Percentiles rank a stretch among this genome's conserved stretches.
Conservation (phyloP, 805 yeast species). For the Monosporozyma siamensis region DNA sequence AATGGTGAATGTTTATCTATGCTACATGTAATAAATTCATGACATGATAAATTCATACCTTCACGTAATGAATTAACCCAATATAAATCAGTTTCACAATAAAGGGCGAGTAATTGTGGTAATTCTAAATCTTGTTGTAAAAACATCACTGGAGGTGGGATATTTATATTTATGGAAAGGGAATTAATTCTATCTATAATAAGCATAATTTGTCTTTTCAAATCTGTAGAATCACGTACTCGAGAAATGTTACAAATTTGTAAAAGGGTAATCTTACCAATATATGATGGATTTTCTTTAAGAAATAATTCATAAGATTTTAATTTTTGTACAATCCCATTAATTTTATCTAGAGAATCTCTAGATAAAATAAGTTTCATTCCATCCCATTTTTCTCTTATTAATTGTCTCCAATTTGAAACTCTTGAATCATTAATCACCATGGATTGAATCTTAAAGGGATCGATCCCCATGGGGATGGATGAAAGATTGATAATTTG, state of each 20-base stretch:
- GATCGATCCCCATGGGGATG: slow-evolving; percentile 79
- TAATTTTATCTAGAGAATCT: slow-evolving; percentile 76
- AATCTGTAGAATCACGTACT: slow-evolving; percentile 46
- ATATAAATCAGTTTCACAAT: slow-evolving; percentile 78
- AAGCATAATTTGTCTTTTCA: slow-evolving; percentile 60
- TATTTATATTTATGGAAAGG: slow-evolving; percentile 57
- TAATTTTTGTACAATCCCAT: slow-evolving; percentile 83
- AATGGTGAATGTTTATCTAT: slow-evolving; percentile 66
- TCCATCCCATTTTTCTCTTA: slow-evolving; percentile 67
- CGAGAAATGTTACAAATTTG: slow-evolving; percentile 64
- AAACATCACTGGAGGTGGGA: slow-evolving; percentile 74
- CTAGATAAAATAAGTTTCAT: slow-evolving; percentile 71
- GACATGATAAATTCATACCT: slow-evolving; percentile 95
- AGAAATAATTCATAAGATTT: slow-evolving; percentile 79
- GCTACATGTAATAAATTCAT: slow-evolving; percentile 79
- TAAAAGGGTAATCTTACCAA: slow-evolving; percentile 62
- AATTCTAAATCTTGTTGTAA: slow-evolving; percentile 83
- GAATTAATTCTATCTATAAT: slow-evolving; percentile 83
- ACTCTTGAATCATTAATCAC: slow-evolving; percentile 44
- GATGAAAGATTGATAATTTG: slow-evolving; percentile 45
- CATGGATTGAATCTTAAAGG: slow-evolving; percentile 41
- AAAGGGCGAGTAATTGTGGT: slow-evolving; percentile 78
- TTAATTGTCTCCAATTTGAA: slow-evolving; percentile 53
- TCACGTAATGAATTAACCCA: slow-evolving; percentile 89
- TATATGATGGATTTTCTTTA: slow-evolving; percentile 57